Evolutionary conservation across 2,329 filamentous ascomycete genomes (phyloP), one percentile per base, ranked within the genome.

Genomic region (Aspergillus pseudoviridinutans): DNA sequence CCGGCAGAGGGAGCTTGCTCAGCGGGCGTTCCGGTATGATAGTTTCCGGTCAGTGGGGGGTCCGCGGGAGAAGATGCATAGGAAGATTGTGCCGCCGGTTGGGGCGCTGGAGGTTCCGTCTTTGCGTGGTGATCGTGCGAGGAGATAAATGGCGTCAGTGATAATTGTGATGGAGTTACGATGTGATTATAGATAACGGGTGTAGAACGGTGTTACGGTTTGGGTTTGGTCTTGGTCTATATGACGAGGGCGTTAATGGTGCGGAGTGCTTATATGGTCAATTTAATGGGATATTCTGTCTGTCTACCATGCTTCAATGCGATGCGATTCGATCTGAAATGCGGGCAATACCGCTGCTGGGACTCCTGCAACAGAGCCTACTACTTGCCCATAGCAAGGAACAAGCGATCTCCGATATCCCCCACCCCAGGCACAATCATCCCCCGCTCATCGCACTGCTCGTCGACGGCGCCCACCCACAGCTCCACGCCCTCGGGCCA

Each of bases 341-440:
- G 28, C 12, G 29, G 29, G 5, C 29, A 35, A 14, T 35, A 35
- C 12, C 29, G 10, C 32, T 35, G 12, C 32, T 35, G 10, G 28
- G 29, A 35, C 29, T 29, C 29, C 29, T 35, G 29, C 29, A 5
- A 14, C 29, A 2, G 29, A 9, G 9, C 28, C 28, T 29, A 29
- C 28, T 71, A 95, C 74, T 96, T 96, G 24, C 92, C 92, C 72
- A 93, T 83, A 0, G 92, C 96, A 77, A 95, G 78, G 76, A 93
- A 97, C 75, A 97, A 74, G 51, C 93, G 80, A 76, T 97, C 93
- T 1, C 93, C 93, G 57, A 97, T 87, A 76, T 97, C 93, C 1
- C 92, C 93, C 62, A 97, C 69, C 0, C 93, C 93, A 0, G 92
- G 92, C 78, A 88, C 89, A 62, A 97, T 87, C 92, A 97, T 96